These are phyloP conservation scores for Paspalum vaginatum DNA, from an alignment of 176 grass and related monocot genomes.

Conservation along the genomic window DNA sequence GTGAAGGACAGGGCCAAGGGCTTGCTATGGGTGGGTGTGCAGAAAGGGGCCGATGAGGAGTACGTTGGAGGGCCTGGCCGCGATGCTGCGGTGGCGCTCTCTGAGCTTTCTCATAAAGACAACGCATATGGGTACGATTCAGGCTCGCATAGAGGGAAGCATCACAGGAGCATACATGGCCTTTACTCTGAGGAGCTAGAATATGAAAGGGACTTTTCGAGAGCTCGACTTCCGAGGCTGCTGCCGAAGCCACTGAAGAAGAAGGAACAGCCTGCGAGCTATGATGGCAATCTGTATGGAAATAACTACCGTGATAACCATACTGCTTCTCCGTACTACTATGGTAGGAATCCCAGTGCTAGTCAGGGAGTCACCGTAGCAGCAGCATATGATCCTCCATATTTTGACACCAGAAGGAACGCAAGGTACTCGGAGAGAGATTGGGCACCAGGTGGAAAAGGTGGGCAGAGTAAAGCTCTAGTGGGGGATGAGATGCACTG, in stretches of 20 bases:
- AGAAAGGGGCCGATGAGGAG: constrained; percentile 40
- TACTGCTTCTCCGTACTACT: constrained; percentile 45
- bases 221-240: constrained; percentile 29
- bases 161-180: constrained; percentile 27
- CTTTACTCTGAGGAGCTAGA: constrained; percentile 39
- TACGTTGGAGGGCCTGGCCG: constrained; percentile 23
- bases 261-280: constrained; percentile 54
- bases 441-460: constrained; percentile 48
- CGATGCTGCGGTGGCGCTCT: background rate
- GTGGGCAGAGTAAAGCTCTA: constrained; percentile 40
- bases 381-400: constrained; percentile 56
- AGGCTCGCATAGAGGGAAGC: constrained; percentile 42
- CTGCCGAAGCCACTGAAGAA: constrained; percentile 63
- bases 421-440: constrained; percentile 64
- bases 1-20: constrained; percentile 62
- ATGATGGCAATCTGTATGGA: constrained; percentile 47
- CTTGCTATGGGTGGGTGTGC: constrained; percentile 39
- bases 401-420: constrained; percentile 49
- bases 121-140: constrained; percentile 39
- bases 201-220: constrained; percentile 41
- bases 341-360: constrained; percentile 42
- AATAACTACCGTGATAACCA: constrained; percentile 50
- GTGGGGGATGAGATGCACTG: constrained; percentile 43
- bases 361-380: constrained; percentile 74
- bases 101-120: constrained; percentile 38